phyloP scores from a whole-genome alignment of 1,284 basidiomycete species.

The Tilletia indica region DNA sequence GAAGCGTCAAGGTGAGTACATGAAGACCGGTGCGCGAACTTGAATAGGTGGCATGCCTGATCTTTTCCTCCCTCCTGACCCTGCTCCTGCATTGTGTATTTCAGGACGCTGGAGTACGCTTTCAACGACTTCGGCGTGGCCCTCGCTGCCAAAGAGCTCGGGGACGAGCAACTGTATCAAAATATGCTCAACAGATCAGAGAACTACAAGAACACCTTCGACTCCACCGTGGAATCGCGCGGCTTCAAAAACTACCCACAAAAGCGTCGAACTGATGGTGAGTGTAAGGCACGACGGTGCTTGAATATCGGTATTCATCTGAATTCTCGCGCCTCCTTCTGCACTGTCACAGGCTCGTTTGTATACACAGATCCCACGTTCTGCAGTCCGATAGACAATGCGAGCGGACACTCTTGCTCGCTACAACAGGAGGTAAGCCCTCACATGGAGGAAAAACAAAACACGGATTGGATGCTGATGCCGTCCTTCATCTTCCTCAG shows the following conservation, averaged over 20 bases:
- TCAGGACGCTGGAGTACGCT: constrained; percentile 52
- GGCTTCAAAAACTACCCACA: constrained; percentile 43
- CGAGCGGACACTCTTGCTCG: constrained; percentile 32
- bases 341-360: constrained; percentile 23
- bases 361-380: constrained; percentile 33
- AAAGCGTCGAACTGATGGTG: constrained; percentile 31
- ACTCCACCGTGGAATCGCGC: constrained; percentile 26
- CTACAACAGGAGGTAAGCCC: constrained; percentile 31
- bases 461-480: too few species aligned
- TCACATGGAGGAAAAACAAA: too few species aligned
- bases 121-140: constrained; percentile 60
- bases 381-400: constrained; percentile 39
- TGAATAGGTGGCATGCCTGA: not conserved
- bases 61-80: too few species aligned
- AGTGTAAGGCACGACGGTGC: constrained; percentile 15
- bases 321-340: too few species aligned
- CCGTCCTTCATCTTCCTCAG: not conserved
- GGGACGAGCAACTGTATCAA: constrained; percentile 26
- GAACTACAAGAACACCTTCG: constrained; percentile 45
- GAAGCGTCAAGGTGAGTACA: constrained; percentile 28
- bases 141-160: constrained; percentile 35
- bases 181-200: constrained; percentile 24
- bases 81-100: too few species aligned
- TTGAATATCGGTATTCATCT: too few species aligned
- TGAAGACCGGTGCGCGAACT: not conserved